Evolutionary conservation across 768 basidiomycete species (phyloP).

Genomic region (Steccherinum ochraceum): DNA sequence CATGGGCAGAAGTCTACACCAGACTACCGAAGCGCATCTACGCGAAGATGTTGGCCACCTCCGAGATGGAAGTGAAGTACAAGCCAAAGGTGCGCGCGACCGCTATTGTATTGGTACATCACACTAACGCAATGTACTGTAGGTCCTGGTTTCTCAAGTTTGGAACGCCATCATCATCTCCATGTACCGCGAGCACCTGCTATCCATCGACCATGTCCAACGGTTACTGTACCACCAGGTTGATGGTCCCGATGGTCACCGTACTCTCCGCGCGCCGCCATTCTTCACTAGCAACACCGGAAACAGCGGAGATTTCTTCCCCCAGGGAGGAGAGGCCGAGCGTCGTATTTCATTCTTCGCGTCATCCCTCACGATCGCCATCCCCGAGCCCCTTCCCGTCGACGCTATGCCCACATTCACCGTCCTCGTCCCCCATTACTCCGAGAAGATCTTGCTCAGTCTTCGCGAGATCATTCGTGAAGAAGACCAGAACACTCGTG

Average conservation of each 20-base stretch:
- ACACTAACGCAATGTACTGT: not conserved
- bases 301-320: conserved; percentile 85
- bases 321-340: conserved; percentile 89
- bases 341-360: conserved; percentile 99
- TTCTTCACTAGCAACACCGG: conserved; percentile 94
- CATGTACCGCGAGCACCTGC: conserved; percentile 98
- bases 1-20: conserved; percentile 97
- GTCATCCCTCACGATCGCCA: conserved; percentile 90
- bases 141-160: conserved; percentile 95
- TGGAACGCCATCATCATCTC: conserved; percentile 99
- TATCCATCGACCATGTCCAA: conserved; percentile 98
- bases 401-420: conserved; percentile 99
- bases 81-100: conserved; percentile 76
- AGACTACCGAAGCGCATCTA: conserved; percentile 97
- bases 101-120: too few species aligned
- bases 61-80: conserved; percentile 99
- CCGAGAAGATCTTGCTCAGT: conserved; percentile 96
- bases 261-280: conserved; percentile 91
- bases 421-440: conserved; percentile 98
- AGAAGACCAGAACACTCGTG: conserved; percentile 93
- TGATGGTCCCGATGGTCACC: conserved; percentile 80
- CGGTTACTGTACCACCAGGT: conserved; percentile 96
- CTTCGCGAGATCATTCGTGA: conserved; percentile 97
- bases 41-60: conserved; percentile 91
- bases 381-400: conserved; percentile 92